Percentiles rank a stretch among this genome's conserved stretches.
These are phyloP conservation scores for Areca catechu DNA, from an alignment of 176 grass and related monocot genomes.

Conservation along the genomic window DNA sequence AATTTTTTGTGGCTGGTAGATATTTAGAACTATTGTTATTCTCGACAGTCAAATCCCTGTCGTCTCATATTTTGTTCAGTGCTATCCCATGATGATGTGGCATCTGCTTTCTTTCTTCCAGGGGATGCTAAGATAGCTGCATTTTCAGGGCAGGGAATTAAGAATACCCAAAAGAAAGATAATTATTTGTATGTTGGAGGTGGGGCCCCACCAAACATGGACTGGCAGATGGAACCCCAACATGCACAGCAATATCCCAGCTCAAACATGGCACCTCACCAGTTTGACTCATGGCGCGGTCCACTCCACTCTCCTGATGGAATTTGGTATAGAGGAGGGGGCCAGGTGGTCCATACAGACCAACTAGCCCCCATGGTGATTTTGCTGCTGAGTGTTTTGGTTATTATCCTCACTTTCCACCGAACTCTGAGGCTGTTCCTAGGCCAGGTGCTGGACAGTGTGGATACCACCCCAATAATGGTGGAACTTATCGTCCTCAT, in stretches of 20 bases:
- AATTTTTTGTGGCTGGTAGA: conserved; percentile 20
- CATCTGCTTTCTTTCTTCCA: conserved; percentile 27
- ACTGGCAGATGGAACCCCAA: conserved; percentile 29
- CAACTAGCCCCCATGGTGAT: conserved; percentile 32
- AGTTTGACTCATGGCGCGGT: conserved; percentile 64
- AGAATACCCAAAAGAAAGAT: conserved; percentile 47
- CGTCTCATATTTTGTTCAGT: background rate
- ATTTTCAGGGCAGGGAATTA: conserved; percentile 26
- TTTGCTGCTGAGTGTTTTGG: conserved; percentile 56
- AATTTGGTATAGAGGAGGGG: conserved; percentile 61
- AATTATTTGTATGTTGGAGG: conserved; percentile 22
- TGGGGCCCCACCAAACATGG: conserved; percentile 21
- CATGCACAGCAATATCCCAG: conserved; percentile 35
- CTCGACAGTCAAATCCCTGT: background rate
- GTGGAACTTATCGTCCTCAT: conserved; percentile 36
- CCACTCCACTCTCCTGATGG: conserved; percentile 56
- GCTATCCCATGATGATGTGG: no score
- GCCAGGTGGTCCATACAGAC: conserved; percentile 49
- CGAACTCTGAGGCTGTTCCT: conserved; percentile 44
- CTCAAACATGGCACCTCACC: conserved; percentile 16
- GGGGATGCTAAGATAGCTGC: conserved; percentile 29
- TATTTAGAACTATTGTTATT: no score
- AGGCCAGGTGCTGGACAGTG: conserved; percentile 29
- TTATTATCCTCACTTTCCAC: conserved; percentile 58
- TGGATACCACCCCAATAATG: conserved; percentile 53